phyloP scores from a whole-genome alignment of 345 rosid species.

The Lepidium africanum region DNA sequence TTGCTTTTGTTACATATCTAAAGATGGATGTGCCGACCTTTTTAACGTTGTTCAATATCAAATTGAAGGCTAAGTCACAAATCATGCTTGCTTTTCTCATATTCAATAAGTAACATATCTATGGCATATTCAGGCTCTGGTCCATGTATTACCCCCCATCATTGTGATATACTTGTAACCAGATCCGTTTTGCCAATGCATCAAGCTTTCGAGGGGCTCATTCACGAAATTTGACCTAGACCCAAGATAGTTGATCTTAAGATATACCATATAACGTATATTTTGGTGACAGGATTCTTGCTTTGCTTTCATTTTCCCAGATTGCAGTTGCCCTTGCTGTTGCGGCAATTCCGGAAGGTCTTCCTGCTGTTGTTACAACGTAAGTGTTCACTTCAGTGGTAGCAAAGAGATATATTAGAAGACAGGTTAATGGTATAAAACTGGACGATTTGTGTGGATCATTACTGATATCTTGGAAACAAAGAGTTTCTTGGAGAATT shows the following conservation, averaged over 20 bases:
- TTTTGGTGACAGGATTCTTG: conserved; percentile 16
- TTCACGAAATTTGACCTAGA: too few species aligned
- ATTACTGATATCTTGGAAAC: conserved; percentile 1
- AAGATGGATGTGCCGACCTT: neutral
- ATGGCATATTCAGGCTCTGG: neutral
- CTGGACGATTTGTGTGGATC: neutral
- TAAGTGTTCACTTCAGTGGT: conserved; percentile 35
- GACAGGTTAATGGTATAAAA: neutral
- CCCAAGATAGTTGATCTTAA: too few species aligned
- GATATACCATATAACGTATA: neutral
- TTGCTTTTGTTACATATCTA: neutral
- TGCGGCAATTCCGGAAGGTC: conserved; percentile 99
- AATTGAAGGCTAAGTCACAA: conserved; percentile 1
- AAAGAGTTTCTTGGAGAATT: neutral
- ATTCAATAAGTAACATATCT: neutral
- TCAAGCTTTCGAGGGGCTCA: too few species aligned
- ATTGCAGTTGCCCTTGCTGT: conserved; percentile 99
- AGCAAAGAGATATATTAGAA: conserved; percentile 8
- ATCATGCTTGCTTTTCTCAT: neutral
- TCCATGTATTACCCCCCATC: conserved; percentile 3
- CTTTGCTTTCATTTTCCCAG: conserved; percentile 45
- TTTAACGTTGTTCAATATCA: neutral
- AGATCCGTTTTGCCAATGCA: neutral
- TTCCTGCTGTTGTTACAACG: conserved; percentile 99
- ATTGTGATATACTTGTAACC: neutral